Base-by-base conservation (phyloP, 2,329 filamentous ascomycete genomes). In the Elsinoe batatas region DNA sequence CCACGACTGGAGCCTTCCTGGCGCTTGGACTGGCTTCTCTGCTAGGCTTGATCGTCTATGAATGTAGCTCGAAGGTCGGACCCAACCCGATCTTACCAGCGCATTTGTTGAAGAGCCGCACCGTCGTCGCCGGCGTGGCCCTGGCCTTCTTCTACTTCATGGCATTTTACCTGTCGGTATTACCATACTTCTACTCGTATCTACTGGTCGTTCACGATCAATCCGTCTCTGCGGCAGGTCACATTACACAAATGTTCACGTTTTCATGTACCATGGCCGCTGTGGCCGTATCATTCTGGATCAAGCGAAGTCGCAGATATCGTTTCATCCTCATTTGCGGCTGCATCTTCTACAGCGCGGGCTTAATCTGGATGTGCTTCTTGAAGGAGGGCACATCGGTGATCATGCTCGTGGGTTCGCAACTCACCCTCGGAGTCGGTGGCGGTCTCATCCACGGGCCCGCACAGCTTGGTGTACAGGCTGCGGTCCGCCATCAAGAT, bases 121-220 rank as follows among this genome's bases (percentile, higher is more conserved):
- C 83, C 0, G 81, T 85, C 26, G 73, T 83, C 49, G 81, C 79
- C 5, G 83, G 82, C 22, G 81, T 81, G 58, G 71, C 73, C 3
- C 73, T 85, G 59, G 82, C 79, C 1, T 84, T 87, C 66, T 85
- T 85, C 71, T 86, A 84, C 64, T 85, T 86, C 62, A 80, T 84
- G 76, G 81, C 83, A n/a, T 86, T 84, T 65, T 85, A 85, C 65
- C 79, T 84, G 59, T 84, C 82, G 8, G 77, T 85, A 10, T 82
- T 83, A 61, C 83, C 83, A 1, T 86, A 85, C 69, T 82, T 84
- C 62, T 81, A 80, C 64, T 84, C 80, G 12, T 85, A 84, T 66
- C 75, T 85, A n/a, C 75, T 83, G 43, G 81, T 85, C 11, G 82
- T 85, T 3, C 81, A 83, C 60, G 72, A 74, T 58, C 74, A 80